These are phyloP conservation scores for Coemansia asiatica DNA, from an alignment of 192 early-diverging fungal genomes.

Conservation along the genomic window DNA sequence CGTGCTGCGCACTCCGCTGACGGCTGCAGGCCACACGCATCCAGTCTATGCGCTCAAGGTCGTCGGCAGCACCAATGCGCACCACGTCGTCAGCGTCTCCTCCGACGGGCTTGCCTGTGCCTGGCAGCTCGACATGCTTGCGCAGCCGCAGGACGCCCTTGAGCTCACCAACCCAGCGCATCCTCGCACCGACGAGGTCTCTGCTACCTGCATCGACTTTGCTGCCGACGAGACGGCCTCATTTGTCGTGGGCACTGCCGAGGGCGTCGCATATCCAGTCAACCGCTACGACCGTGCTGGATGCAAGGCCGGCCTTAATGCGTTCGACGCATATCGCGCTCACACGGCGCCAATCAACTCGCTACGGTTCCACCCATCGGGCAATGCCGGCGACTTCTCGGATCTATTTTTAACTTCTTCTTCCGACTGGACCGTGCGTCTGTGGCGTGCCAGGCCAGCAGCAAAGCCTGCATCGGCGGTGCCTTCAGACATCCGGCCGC, in stretches of 20 bases:
- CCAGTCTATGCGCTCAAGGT: conserved; percentile 89
- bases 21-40: conserved; percentile 92
- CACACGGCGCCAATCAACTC: conserved; percentile 88
- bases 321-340: conserved; percentile 78
- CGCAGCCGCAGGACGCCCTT: conserved; percentile 88
- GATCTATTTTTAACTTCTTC: conserved; percentile 91
- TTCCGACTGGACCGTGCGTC: conserved; percentile 96
- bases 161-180: conserved; percentile 75
- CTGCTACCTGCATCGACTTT: conserved; percentile 88
- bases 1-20: conserved; percentile 90
- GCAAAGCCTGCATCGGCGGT: conserved; percentile 47
- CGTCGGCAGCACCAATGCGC: conserved; percentile 94
- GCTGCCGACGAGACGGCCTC: conserved; percentile 88
- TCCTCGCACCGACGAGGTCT: conserved; percentile 88
- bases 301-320: conserved; percentile 94
- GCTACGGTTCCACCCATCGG: conserved; percentile 87
- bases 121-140: conserved; percentile 98
- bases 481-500: conserved; percentile 56
- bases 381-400: conserved; percentile 67
- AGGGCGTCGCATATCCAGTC: conserved; percentile 90
- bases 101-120: conserved; percentile 96
- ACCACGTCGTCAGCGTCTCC: conserved; percentile 86
- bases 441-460: conserved; percentile 79
- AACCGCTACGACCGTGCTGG: conserved; percentile 95
- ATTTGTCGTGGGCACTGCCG: conserved; percentile 96